Conservation (phyloP, 176 grass and related monocot species). For the Musa schizocarpa region DNA sequence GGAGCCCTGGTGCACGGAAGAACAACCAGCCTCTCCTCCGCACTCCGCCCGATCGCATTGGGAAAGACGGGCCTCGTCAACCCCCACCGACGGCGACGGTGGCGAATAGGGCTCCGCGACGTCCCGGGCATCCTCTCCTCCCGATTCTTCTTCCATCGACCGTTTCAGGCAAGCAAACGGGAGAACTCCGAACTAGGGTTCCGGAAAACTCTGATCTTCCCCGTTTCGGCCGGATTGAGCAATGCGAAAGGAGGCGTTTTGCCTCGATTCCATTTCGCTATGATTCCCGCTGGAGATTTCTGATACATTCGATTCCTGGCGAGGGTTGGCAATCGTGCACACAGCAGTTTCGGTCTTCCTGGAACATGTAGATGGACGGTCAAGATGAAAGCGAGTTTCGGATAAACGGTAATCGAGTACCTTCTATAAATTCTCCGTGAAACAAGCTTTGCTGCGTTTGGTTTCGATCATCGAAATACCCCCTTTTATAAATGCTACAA, state of each 20-base stretch:
- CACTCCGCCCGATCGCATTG: constrained; percentile 3
- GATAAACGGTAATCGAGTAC: too few relatives aligned
- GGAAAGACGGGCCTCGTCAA: neutral
- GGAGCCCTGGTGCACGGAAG: neutral
- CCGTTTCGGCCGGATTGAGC: neutral
- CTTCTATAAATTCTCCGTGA: too few relatives aligned
- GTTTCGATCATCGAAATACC: too few relatives aligned
- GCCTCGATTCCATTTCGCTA: neutral
- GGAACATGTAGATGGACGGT: too few relatives aligned
- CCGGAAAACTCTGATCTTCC: constrained; percentile 7
- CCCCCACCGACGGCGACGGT: neutral
- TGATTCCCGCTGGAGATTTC: neutral
- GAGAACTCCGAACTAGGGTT: neutral
- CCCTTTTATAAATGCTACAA: too few relatives aligned
- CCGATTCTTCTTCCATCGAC: constrained; percentile 7
- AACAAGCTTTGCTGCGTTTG: too few relatives aligned
- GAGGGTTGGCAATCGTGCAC: too few relatives aligned
- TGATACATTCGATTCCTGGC: too few relatives aligned
- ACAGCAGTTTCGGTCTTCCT: too few relatives aligned
- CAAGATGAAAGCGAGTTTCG: too few relatives aligned
- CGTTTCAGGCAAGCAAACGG: neutral
- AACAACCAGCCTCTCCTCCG: neutral
- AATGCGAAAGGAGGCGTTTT: neutral
- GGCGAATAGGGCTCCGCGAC: neutral
- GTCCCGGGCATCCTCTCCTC: neutral